Evolutionary conservation across 1,139 yeast genomes (phyloP), one percentile per base, ranked within the genome.

Genomic region (Geotrichum reessii): DNA sequence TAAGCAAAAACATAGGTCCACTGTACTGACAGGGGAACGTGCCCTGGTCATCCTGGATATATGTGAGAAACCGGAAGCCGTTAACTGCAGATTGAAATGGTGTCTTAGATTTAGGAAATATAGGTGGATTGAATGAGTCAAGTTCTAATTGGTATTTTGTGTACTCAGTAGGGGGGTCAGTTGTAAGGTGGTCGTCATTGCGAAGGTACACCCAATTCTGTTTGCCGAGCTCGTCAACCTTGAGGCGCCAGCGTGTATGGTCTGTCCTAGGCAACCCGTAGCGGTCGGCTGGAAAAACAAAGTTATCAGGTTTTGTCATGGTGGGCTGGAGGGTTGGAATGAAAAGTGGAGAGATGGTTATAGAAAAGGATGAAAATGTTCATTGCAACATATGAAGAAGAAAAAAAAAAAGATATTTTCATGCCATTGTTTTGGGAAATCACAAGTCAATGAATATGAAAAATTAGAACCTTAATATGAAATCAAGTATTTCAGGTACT

Each of bases 1-100:
- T 86, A 0, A 93, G 83, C 89, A 95, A 84, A 73, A 95, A 95
- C 96, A 92, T 91, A 2, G 99, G 99, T 0, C 99, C 99, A 63
- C 91, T 91, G 69, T 93, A 95, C 69, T 89, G 96, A 66, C 88
- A 84, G 0, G 98, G 97, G 74, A 93, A 87, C 14, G 83, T 83
- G 0, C 99, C 99, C 40, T 85, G 81, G 0, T 74, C 72, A 61
- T 88, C 95, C 71, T 93, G 98, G 22, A 93, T 70, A 14, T 78
- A 70, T 24, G 79, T 70, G 59, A 89, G 80, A 68, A 89, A 92
- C 4, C 81, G 78, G 2, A 93, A 95, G 19, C 95, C 95, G 65
- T 87, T 86, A 50, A 78, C 71, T 0, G 92, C 87, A 1, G 95
- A 83, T 48, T 86, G 84, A 40, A 73, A 71, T 0, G 95, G 84